phyloP scores from a whole-genome alignment of 1,284 basidiomycete genomes.

The Porogramme epimiltina region DNA sequence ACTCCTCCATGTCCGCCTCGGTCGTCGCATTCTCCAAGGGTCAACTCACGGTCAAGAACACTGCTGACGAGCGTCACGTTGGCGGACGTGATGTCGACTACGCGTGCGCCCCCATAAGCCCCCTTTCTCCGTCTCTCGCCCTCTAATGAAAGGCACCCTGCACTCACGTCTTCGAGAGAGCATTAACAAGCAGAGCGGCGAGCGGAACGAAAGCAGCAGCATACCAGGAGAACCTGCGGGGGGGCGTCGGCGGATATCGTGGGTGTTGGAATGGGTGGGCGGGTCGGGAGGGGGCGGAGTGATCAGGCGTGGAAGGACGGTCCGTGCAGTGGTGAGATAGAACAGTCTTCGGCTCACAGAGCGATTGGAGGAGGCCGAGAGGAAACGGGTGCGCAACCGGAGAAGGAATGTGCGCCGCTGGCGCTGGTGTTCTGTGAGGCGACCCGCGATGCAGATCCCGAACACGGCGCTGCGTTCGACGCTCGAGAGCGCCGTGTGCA shows the following conservation, averaged over 20 bases:
- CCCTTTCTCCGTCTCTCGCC: too few relatives aligned
- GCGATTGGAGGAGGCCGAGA: slow-evolving; percentile 49
- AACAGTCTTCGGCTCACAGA: slow-evolving; percentile 47
- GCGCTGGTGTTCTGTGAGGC: slow-evolving; percentile 49
- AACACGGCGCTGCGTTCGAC: slow-evolving; percentile 81
- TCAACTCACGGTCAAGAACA: slow-evolving; percentile 81
- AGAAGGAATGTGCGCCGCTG: slow-evolving; percentile 45
- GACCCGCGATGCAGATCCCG: slow-evolving; percentile 64
- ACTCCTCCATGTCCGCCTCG: slow-evolving; percentile 84
- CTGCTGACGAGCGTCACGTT: slow-evolving; percentile 88
- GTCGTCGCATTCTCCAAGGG: slow-evolving; percentile 93
- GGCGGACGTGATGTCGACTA: slow-evolving; percentile 94
- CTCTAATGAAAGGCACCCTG: too few relatives aligned
- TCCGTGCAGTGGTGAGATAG: too few relatives aligned
- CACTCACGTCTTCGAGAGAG: too few relatives aligned
- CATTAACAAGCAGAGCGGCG: background rate
- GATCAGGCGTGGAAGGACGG: too few relatives aligned
- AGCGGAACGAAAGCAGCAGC: background rate
- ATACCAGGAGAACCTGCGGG: too few relatives aligned
- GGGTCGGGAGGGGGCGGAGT: too few relatives aligned
- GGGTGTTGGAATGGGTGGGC: too few relatives aligned
- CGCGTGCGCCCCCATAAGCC: slow-evolving; percentile 80
- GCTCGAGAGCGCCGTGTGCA: slow-evolving; percentile 68
- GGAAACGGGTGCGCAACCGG: slow-evolving; percentile 51
- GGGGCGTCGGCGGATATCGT: too few relatives aligned